phyloP scores from a whole-genome alignment of 345 rosid species.

The Ricinus communis region DNA sequence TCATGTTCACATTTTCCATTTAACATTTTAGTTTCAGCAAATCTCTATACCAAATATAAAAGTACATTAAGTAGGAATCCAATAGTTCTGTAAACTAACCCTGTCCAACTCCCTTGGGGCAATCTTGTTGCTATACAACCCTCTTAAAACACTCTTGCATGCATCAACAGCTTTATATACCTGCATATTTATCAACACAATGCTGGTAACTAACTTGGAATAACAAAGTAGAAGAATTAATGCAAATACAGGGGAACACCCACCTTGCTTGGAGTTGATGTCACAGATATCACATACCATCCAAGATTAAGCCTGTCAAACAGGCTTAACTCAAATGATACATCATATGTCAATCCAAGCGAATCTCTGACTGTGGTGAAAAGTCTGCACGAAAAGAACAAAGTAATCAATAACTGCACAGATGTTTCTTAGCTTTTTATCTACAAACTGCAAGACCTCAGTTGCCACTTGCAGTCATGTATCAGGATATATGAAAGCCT shows the following conservation, averaged over 20 bases:
- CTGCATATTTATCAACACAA: constrained; percentile 40
- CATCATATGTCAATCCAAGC: constrained; percentile 98
- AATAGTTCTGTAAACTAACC: constrained; percentile 51
- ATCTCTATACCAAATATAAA: background rate
- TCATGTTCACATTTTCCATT: constrained; percentile 1
- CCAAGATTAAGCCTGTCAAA: constrained; percentile 96
- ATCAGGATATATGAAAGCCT: no score
- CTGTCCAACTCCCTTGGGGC: constrained; percentile 89
- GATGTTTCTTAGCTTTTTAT: background rate
- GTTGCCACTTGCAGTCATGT: no score
- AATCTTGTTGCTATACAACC: constrained; percentile 80
- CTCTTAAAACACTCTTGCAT: constrained; percentile 95
- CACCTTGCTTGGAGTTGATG: constrained; percentile 97
- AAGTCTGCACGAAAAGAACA: constrained; percentile 56
- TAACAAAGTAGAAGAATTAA: background rate
- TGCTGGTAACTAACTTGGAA: constrained; percentile 23
- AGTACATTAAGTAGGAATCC: background rate
- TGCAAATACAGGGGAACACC: constrained; percentile 26
- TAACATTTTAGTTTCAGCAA: background rate
- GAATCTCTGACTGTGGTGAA: constrained; percentile 99
- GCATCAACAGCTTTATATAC: constrained; percentile 96
- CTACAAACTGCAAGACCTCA: no score
- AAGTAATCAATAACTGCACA: background rate
- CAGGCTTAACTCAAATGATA: constrained; percentile 93
- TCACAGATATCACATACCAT: constrained; percentile 98